These are phyloP conservation scores for Galerina sulciceps DNA, from an alignment of 768 basidiomycete genomes.

Conservation along the genomic window DNA sequence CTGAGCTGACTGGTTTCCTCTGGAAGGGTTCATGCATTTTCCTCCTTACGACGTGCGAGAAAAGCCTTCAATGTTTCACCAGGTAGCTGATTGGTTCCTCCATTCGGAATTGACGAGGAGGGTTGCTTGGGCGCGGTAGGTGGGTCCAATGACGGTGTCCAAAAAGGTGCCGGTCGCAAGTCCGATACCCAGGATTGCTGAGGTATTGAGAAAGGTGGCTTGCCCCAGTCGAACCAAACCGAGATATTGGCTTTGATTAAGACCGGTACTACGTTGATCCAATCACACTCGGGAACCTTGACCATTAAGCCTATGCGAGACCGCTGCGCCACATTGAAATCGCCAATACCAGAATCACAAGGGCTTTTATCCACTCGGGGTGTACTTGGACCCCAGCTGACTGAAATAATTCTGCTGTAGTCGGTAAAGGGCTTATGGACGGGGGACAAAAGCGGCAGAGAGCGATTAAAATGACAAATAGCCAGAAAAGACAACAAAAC, in stretches of 20 bases:
- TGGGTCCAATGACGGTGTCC: neutral
- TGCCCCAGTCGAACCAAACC: neutral
- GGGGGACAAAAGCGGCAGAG: conserved; percentile 2
- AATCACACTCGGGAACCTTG: neutral
- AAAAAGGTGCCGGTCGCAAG: neutral
- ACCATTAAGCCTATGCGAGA: neutral
- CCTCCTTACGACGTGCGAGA: neutral
- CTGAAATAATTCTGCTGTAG: neutral
- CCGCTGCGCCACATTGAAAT: too few species aligned
- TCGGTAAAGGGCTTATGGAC: too few species aligned
- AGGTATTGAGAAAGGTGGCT: neutral
- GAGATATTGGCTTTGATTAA: neutral
- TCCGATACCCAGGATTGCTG: neutral
- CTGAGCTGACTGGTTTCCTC: neutral
- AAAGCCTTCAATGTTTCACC: neutral
- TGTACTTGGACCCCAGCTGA: neutral
- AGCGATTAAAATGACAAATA: conserved; percentile 12
- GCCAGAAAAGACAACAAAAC: conserved; percentile 5
- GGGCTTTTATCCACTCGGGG: neutral
- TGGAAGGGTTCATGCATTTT: neutral
- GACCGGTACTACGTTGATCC: neutral
- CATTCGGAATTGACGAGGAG: neutral
- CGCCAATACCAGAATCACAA: neutral
- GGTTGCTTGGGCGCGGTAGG: neutral
- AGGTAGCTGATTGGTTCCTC: neutral